A percentile compares a stretch with the other conserved stretches of the same genome.
phyloP scores from a whole-genome alignment of 306 rosid genomes.

The Rubus idaeus region DNA sequence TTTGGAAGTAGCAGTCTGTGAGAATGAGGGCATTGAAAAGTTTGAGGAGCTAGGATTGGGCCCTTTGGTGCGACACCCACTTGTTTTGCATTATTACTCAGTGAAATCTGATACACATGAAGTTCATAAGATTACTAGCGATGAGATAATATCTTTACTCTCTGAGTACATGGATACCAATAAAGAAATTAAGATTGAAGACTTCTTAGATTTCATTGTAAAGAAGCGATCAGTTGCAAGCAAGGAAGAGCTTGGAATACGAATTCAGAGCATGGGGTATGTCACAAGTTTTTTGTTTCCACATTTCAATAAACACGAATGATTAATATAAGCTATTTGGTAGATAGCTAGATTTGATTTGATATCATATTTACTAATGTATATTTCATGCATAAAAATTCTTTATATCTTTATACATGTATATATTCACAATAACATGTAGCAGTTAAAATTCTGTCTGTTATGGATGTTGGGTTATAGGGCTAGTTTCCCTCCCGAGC shows the following conservation, averaged over 20 bases:
- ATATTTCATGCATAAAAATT: not conserved
- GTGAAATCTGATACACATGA: slow-evolving; percentile 44
- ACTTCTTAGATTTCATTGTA: slow-evolving; percentile 73
- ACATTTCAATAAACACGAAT: not conserved
- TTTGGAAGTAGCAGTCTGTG: slow-evolving; percentile 73
- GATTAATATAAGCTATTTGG: not conserved
- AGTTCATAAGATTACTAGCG: slow-evolving; percentile 60
- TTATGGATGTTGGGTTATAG: not conserved
- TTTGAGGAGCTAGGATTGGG: slow-evolving; percentile 80
- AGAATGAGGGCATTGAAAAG: slow-evolving; percentile 56
- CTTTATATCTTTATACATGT: not conserved
- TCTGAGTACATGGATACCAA: slow-evolving; percentile 28
- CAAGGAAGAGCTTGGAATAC: slow-evolving; percentile 75
- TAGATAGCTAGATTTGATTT: not conserved
- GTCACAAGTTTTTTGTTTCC: slow-evolving; percentile 30
- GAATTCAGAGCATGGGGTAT: slow-evolving; percentile 76
- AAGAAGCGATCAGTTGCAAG: slow-evolving; percentile 43
- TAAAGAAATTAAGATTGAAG: slow-evolving; percentile 45
- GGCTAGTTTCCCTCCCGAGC: not conserved
- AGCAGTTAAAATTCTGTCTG: not conserved
- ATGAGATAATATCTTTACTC: slow-evolving; percentile 54
- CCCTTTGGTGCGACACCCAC: slow-evolving; percentile 76
- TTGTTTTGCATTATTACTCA: slow-evolving; percentile 70
- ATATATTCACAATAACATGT: not conserved
- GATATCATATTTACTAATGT: too few relatives aligned